phyloP scores from a whole-genome alignment of 129 eudicot genomes.

The Mikania micrantha region DNA sequence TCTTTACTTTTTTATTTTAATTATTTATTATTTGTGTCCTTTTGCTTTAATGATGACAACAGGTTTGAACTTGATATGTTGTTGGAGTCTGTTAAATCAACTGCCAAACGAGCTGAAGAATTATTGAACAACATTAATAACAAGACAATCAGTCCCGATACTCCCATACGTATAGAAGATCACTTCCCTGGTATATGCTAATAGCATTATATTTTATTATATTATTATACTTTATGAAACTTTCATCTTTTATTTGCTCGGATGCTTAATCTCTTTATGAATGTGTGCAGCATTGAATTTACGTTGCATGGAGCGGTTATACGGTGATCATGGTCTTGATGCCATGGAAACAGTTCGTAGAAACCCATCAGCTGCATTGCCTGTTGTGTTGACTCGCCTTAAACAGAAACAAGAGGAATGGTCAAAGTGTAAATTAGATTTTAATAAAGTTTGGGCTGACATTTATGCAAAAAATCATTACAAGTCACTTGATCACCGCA shows the following conservation, averaged over 20 bases:
- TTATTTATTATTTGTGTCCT: background rate
- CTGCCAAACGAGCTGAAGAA: conserved; percentile 80
- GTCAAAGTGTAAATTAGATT: conserved; percentile 80
- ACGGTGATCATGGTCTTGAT: conserved; percentile 99
- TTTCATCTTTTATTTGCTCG: background rate
- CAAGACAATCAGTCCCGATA: conserved; percentile 43
- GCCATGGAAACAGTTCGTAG: conserved; percentile 80
- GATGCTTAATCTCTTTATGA: background rate
- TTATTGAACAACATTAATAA: conserved; percentile 51
- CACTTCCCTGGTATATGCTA: conserved; percentile 58
- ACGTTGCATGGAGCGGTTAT: conserved; percentile 92
- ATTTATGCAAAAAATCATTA: conserved; percentile 89
- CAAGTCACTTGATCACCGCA: conserved; percentile 95
- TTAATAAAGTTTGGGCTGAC: conserved; percentile 98
- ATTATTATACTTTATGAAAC: background rate
- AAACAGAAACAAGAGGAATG: conserved; percentile 97
- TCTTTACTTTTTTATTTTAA: background rate
- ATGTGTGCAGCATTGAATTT: conserved; percentile 57
- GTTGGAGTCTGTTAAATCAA: conserved; percentile 90
- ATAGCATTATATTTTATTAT: background rate
- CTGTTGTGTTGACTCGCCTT: conserved; percentile 78
- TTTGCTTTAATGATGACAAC: conserved; percentile 16
- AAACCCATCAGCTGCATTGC: conserved; percentile 66
- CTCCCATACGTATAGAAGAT: conserved; percentile 66
- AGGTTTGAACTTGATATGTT: conserved; percentile 97